Base-by-base conservation (phyloP, 2,329 filamentous ascomycete genomes). In the Penicillium brevicompactum region DNA sequence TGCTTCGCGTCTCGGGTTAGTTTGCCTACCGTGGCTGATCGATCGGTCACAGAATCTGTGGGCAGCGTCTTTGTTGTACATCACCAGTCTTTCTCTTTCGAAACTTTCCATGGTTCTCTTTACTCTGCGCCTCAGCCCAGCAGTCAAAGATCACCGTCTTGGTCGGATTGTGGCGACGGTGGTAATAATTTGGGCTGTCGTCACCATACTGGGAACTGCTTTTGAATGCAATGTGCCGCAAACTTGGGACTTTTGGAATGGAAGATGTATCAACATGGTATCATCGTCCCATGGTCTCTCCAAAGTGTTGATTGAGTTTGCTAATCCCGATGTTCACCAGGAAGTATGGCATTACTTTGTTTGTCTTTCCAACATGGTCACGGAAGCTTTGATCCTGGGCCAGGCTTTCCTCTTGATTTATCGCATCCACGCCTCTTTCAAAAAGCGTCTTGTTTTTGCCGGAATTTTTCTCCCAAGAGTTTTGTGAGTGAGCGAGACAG, bases 91-190 rank as follows among this genome's bases (percentile, higher is more conserved):
- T 16, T 51, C 43, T 10, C 49, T 66, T 32, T 67, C 65, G 8
- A 66, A 67, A 44, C 43, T 67, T 40, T 67, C 65, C 2, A 49
- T 67, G n/a, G 59, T 58, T 6, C 34, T 52, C 3, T 67, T 67
- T 41, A 61, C 67, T 31, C 53, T 60, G 10, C 59, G 53, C 24
- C 50, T 67, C 13, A 63, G 64, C 6, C 61, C 62, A 14, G 52
- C 54, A 0, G 43, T 44, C 18, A 60, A 59, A 46, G 61, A 67
- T 44, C 57, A 61, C 22, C 43, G 48, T 22, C 52, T 60, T 43
- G 60, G 60, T 14, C 45, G 45, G 24, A 31, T 51, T 2, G 52
- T 61, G 40, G 60, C 60, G 37, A 40, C 31, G 2, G 51, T 61
- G 7, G 52, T 62, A 21, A 53, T 54, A 16, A 32, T 49, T 9